Base-by-base conservation (phyloP, 1,139 yeast genomes). In the Taphrina flavorubra region DNA sequence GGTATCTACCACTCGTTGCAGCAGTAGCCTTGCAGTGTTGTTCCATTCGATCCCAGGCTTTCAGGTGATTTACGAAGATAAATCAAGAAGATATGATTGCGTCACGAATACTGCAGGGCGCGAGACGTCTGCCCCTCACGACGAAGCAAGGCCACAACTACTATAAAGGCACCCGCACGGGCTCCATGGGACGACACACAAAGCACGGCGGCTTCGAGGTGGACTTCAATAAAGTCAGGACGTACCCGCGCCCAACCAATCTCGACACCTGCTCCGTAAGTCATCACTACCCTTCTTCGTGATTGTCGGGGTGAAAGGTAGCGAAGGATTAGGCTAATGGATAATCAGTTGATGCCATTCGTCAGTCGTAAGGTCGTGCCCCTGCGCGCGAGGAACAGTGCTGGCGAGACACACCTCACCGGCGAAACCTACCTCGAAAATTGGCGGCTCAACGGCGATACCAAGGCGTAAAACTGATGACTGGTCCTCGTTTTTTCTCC, bases 141-240 rank as follows among this genome's bases (percentile, higher is more conserved):
- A 88, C 97, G 44, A 94, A 94, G 76, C 94, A 91, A 77, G 98
- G 99, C 20, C 71, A 65, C 55, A 58, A 70, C n/a, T 90, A 84
- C 80, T 94, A 95, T 80, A 94, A 92, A 78, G 99, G 99, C 81
- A 94, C 98, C 25, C 85, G 98, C 71, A 90, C 99, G 6, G 85
- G 96, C 1, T 97, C 98, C 78, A 86, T 91, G 72, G 99, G 99
- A 76, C 83, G 82, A 70, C 86, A 89, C 77, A 88, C 95, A 69
- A 81, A 83, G 47, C 83, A 83, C 72, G 97, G 97, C 68, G 84
- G 85, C 47, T 95, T 90, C 78, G 82, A 85, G 16, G 84, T 94
- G 72, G 84, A 90, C 80, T 94, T 96, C 91, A 79, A 80, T 53
- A 91, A 88, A 76, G 99, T 92, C 42, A 84, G 97, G 75, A 92